phyloP scores from a whole-genome alignment of 2,329 filamentous ascomycete species.

The Penicillium expansum region DNA sequence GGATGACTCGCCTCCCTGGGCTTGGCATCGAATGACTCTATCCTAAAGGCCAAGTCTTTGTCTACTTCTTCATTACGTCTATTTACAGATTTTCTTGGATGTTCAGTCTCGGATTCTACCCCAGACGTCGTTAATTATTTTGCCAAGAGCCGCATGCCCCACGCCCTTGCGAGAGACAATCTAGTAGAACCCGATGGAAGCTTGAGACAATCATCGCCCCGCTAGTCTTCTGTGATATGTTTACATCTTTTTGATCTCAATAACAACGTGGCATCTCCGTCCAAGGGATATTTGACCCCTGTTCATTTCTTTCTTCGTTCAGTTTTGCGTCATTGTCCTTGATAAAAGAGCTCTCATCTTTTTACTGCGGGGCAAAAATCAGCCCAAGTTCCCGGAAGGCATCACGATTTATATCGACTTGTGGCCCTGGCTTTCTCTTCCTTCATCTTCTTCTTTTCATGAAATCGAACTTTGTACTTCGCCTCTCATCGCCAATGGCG shows the following conservation, averaged over 20 bases:
- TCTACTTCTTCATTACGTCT: not conserved
- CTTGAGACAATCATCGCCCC: constrained; percentile 15
- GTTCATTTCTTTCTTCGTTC: not conserved
- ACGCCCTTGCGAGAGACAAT: constrained; percentile 31
- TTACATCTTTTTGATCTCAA: constrained; percentile 16
- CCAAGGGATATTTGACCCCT: not conserved
- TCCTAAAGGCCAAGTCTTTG: constrained; percentile 1
- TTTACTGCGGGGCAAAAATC: constrained; percentile 5
- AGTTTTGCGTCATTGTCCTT: not conserved
- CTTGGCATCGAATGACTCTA: constrained; percentile 5
- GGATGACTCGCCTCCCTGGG: constrained; percentile 10
- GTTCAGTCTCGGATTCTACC: not conserved
- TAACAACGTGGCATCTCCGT: constrained; percentile 7
- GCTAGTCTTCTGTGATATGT: constrained; percentile 15
- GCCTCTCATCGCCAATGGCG: not conserved
- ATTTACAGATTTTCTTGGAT: not conserved
- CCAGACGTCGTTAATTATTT: not conserved
- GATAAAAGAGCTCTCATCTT: not conserved
- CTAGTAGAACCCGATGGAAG: constrained; percentile 39
- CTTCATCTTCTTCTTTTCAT: not conserved
- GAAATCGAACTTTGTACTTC: too few relatives aligned
- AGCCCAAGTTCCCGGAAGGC: not conserved
- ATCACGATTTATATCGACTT: not conserved
- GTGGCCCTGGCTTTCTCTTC: too few relatives aligned
- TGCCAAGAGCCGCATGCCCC: constrained; percentile 11